Percentiles rank a stretch among this genome's conserved stretches.
Conservation (phyloP, 768 basidiomycete species). For the Galerina sulciceps region DNA sequence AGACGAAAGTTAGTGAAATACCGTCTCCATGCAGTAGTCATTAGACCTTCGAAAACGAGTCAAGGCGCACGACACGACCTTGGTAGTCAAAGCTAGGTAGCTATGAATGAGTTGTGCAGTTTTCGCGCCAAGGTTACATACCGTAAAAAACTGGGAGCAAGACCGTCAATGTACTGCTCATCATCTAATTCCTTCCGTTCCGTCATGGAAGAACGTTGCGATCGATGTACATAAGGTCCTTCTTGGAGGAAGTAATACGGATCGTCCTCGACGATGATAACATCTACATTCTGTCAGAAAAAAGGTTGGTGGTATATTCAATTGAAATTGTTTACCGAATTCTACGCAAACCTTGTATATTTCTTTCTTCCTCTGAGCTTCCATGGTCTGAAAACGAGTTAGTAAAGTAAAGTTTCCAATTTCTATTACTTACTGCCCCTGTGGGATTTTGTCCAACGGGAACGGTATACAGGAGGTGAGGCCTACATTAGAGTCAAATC, state of each 20-base stretch:
- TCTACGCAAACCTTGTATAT: constrained; percentile 86
- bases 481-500: constrained; percentile 40
- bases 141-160: constrained; percentile 69
- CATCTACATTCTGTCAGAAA: constrained; percentile 39
- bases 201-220: constrained; percentile 26
- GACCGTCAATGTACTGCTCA: constrained; percentile 52
- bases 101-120: not conserved
- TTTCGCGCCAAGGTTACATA: constrained; percentile 23
- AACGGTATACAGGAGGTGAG: constrained; percentile 74
- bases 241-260: constrained; percentile 80
- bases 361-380: constrained; percentile 64
- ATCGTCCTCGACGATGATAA: constrained; percentile 85
- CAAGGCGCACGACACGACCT: constrained; percentile 83
- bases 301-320: not conserved
- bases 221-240: constrained; percentile 54
- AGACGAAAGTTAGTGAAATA: not conserved
- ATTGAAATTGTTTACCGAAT: constrained; percentile 53
- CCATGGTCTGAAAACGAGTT: constrained; percentile 55
- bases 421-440: constrained; percentile 55
- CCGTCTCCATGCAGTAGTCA: not conserved
- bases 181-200: constrained; percentile 15
- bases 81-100: constrained; percentile 65
- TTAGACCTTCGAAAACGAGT: constrained; percentile 75
- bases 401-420: not conserved
- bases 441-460: constrained; percentile 89